Conservation (phyloP, 2,329 filamentous ascomycete species). For the Trichoderma sp. region DNA sequence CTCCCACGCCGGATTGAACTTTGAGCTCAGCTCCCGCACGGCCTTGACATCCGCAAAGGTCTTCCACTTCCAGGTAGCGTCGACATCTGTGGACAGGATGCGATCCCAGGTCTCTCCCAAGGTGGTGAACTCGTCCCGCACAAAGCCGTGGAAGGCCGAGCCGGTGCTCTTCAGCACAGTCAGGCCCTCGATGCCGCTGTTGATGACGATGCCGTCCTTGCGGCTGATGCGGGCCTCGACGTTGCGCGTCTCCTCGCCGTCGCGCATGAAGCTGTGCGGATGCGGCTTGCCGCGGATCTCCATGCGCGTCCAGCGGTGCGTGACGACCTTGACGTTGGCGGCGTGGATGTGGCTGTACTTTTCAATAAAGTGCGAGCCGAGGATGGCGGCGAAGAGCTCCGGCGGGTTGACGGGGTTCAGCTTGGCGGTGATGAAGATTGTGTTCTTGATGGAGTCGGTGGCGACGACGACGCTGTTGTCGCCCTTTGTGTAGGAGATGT, state of each 20-base stretch:
- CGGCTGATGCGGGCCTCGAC: constrained; percentile 72
- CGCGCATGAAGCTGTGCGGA: constrained; percentile 91
- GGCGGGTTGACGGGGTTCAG: constrained; percentile 89
- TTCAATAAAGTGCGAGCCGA: constrained; percentile 86
- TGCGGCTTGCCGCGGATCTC: constrained; percentile 83
- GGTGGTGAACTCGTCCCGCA: constrained; percentile 90
- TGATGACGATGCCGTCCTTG: constrained; percentile 70
- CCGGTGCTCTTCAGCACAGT: constrained; percentile 95
- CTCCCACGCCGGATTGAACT: constrained; percentile 79
- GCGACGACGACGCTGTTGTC: constrained; percentile 96
- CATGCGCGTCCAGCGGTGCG: constrained; percentile 92
- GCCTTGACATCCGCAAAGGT: constrained; percentile 65
- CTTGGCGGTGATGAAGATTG: constrained; percentile 91
- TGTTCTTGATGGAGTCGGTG: constrained; percentile 98
- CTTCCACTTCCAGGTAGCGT: constrained; percentile 84
- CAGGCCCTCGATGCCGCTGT: constrained; percentile 76
- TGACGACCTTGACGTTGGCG: constrained; percentile 78
- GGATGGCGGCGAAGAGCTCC: constrained; percentile 83
- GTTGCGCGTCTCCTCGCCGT: constrained; percentile 83
- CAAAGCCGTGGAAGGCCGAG: constrained; percentile 92
- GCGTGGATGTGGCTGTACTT: constrained; percentile 85
- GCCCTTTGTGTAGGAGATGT: constrained; percentile 83
- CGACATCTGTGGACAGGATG: constrained; percentile 91
- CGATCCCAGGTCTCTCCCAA: constrained; percentile 91
- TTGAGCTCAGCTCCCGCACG: constrained; percentile 62